These are phyloP conservation scores for Quercus robur DNA, from an alignment of 306 rosid genomes.

Conservation along the genomic window DNA sequence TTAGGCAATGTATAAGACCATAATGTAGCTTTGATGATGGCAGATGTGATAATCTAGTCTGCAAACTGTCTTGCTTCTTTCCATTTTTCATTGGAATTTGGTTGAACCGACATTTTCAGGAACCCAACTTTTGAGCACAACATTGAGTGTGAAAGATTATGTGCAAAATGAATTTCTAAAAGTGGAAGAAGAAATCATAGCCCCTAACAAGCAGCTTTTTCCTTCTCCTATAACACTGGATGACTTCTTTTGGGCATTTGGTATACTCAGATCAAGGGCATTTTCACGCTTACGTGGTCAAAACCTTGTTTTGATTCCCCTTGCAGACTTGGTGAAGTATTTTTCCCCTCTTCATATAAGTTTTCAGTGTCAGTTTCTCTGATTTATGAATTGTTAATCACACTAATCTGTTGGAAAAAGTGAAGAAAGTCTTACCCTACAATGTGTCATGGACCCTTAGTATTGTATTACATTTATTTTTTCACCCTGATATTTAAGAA, in stretches of 20 bases:
- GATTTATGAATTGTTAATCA: background rate
- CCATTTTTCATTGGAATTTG: constrained; percentile 6
- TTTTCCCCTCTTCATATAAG: constrained; percentile 15
- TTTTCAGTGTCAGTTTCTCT: background rate
- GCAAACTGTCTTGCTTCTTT: background rate
- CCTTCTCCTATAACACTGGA: constrained; percentile 76
- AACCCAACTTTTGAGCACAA: constrained; percentile 88
- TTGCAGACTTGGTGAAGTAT: constrained; percentile 77
- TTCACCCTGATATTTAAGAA: background rate
- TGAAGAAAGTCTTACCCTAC: background rate
- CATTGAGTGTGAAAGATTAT: constrained; percentile 75
- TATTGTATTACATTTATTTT: background rate
- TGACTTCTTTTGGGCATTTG: constrained; percentile 97
- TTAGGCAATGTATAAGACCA: background rate
- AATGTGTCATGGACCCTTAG: background rate
- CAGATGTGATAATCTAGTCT: background rate
- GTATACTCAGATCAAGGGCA: constrained; percentile 93
- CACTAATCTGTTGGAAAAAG: background rate
- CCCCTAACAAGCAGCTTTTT: constrained; percentile 69
- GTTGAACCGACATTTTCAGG: constrained; percentile 50
- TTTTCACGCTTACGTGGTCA: constrained; percentile 83
- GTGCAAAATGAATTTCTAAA: constrained; percentile 66
- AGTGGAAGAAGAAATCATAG: constrained; percentile 73
- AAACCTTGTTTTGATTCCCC: constrained; percentile 79
- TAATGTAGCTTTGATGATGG: background rate